phyloP scores from a whole-genome alignment of 345 rosid species.

The Gossypium stocksii region DNA sequence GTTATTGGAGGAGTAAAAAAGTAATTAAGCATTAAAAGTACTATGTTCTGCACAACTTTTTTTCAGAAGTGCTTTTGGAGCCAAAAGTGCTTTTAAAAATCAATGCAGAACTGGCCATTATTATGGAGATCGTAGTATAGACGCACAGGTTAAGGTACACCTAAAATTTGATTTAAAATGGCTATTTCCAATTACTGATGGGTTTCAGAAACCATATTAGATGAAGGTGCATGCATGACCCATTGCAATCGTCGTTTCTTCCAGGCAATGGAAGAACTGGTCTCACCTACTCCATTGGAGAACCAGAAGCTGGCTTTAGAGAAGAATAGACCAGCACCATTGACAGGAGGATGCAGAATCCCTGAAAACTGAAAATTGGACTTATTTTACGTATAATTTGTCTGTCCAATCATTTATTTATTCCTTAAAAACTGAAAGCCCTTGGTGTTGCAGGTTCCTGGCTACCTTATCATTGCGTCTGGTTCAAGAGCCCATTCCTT shows the following conservation, averaged over 20 bases:
- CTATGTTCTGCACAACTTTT: too few species aligned
- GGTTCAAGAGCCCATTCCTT: slow-evolving; percentile 91
- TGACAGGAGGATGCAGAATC: slow-evolving; percentile 91
- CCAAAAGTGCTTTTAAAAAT: too few species aligned
- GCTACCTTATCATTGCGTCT: slow-evolving; percentile 82
- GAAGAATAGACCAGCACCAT: slow-evolving; percentile 77
- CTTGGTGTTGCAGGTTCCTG: slow-evolving; percentile 68
- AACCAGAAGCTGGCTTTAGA: slow-evolving; percentile 49
- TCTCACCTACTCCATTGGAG: slow-evolving; percentile 58
- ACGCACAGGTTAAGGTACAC: slow-evolving; percentile 76
- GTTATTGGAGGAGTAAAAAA: too few species aligned
- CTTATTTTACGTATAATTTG: neutral
- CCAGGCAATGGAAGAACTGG: slow-evolving; percentile 71
- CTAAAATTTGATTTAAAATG: slow-evolving; percentile 18
- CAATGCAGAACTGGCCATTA: too few species aligned
- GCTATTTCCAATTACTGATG: neutral
- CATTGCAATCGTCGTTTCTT: slow-evolving; percentile 14
- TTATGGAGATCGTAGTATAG: slow-evolving; percentile 96
- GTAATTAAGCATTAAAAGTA: too few species aligned
- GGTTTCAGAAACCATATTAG: neutral
- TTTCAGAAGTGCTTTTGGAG: too few species aligned
- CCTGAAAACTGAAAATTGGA: neutral
- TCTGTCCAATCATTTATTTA: neutral
- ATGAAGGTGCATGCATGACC: neutral
- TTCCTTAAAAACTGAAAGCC: neutral